Percentiles rank a stretch among this genome's conserved stretches.
These are phyloP conservation scores for Penicillium fimorum DNA, from an alignment of 495 filamentous ascomycete species.

Conservation along the genomic window DNA sequence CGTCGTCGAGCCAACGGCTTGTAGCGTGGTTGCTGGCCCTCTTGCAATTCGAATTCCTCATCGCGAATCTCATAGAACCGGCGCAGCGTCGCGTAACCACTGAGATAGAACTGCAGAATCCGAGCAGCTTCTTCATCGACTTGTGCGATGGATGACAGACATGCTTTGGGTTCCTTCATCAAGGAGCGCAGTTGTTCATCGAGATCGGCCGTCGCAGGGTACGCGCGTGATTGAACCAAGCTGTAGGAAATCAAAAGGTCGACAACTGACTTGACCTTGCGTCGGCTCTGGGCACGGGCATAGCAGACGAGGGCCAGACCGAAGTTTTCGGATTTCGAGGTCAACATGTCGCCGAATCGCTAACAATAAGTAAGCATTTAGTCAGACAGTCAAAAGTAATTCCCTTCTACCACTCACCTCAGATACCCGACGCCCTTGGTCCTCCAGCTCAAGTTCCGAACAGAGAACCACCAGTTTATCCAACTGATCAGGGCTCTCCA, in stretches of 20 bases:
- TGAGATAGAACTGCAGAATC: conserved; percentile 77
- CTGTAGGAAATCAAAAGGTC: conserved; percentile 85
- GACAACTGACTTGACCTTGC: conserved; percentile 76
- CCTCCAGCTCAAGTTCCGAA: conserved; percentile 64
- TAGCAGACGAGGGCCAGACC: conserved; percentile 84
- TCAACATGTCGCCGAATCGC: conserved; percentile 74
- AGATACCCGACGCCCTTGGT: conserved; percentile 68
- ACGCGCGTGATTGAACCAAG: conserved; percentile 76
- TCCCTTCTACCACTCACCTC: conserved; percentile 56
- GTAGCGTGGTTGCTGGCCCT: conserved; percentile 43
- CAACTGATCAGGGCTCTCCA: conserved; percentile 63
- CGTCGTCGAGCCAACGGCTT: conserved; percentile 55
- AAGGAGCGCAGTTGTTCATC: conserved; percentile 65
- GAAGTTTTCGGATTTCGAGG: conserved; percentile 65
- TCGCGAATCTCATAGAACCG: conserved; percentile 87
- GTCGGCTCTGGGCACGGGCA: conserved; percentile 68
- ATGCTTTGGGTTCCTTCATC: conserved; percentile 62
- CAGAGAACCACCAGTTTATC: conserved; percentile 74
- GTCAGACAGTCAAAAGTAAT: not conserved
- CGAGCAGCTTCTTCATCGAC: conserved; percentile 74
- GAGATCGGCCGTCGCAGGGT: conserved; percentile 63
- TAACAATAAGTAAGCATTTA: conserved; percentile 32
- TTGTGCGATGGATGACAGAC: conserved; percentile 61
- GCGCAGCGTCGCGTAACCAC: conserved; percentile 83
- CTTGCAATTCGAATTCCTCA: conserved; percentile 44